These are phyloP conservation scores for Hyaloscypha finlandica DNA, from an alignment of 495 filamentous ascomycete genomes.

Conservation along the genomic window DNA sequence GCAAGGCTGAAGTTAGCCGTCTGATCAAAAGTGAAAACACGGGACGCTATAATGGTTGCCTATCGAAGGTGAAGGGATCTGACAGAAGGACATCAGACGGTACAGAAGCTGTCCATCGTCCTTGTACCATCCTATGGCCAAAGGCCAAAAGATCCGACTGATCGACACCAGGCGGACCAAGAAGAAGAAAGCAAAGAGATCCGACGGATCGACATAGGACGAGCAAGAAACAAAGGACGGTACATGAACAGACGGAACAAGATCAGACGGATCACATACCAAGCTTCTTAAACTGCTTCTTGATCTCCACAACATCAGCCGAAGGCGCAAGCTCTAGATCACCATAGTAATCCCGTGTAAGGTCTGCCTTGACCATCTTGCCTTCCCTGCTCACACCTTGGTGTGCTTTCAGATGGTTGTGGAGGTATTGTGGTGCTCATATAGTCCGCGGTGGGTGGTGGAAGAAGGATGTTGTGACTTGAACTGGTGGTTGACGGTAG, in stretches of 20 bases:
- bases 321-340: slow-evolving; percentile 69
- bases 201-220: background rate
- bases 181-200: background rate
- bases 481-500: too few relatives aligned
- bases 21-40: background rate
- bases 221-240: background rate
- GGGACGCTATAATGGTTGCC: background rate
- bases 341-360: slow-evolving; percentile 79
- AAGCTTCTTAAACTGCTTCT: slow-evolving; percentile 83
- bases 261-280: slow-evolving; percentile 47
- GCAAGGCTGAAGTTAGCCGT: slow-evolving; percentile 6
- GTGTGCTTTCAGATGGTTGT: background rate
- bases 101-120: background rate
- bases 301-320: slow-evolving; percentile 72
- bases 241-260: background rate
- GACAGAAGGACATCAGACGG: background rate
- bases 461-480: too few relatives aligned
- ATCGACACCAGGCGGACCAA: background rate
- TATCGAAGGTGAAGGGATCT: background rate
- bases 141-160: background rate
- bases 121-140: too few relatives aligned
- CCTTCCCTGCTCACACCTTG: background rate
- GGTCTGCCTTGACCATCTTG: slow-evolving; percentile 75
- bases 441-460: background rate
- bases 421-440: background rate